Evolutionary conservation across 768 basidiomycete species (phyloP).

Genomic region (Trametopsis cervina): DNA sequence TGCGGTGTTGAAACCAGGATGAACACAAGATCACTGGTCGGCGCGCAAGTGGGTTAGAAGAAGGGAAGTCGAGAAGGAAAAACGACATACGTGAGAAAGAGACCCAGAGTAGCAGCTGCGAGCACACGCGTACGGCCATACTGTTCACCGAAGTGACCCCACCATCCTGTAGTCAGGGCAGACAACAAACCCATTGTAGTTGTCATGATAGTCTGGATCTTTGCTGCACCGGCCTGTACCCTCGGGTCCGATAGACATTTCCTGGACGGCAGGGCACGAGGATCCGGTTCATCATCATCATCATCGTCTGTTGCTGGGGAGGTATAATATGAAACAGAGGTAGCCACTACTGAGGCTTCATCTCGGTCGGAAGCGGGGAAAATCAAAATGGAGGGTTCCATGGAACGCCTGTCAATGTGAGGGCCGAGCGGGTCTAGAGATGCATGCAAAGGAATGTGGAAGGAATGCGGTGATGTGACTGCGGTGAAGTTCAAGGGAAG

Average conservation of each 20-base stretch:
- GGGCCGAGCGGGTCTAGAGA: constrained; percentile 10
- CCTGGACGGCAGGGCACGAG: constrained; percentile 29
- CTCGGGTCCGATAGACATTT: constrained; percentile 41
- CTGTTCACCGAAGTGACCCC: constrained; percentile 75
- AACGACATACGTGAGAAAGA: constrained; percentile 62
- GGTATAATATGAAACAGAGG: constrained; percentile 10
- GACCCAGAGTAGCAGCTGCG: constrained; percentile 55
- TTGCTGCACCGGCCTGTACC: constrained; percentile 64
- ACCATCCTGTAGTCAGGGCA: constrained; percentile 79
- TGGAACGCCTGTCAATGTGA: constrained; percentile 9
- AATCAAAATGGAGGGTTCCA: constrained; percentile 7
- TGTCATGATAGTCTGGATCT: constrained; percentile 71
- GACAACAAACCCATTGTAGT: constrained; percentile 74
- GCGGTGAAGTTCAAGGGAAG: not conserved
- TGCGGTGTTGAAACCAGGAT: constrained; percentile 68
- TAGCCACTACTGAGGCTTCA: constrained; percentile 1
- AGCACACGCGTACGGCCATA: constrained; percentile 75
- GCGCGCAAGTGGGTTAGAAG: constrained; percentile 4
- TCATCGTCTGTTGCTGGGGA: too few relatives aligned
- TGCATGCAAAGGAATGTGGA: constrained; percentile 2
- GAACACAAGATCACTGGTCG: constrained; percentile 65
- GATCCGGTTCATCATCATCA: constrained; percentile 31
- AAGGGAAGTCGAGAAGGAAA: constrained; percentile 25
- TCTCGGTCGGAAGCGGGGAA: not conserved
- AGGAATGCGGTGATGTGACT: not conserved